These are phyloP conservation scores for Cladosporium sp. DNA, from an alignment of 2,329 filamentous ascomycete genomes.

Conservation along the genomic window DNA sequence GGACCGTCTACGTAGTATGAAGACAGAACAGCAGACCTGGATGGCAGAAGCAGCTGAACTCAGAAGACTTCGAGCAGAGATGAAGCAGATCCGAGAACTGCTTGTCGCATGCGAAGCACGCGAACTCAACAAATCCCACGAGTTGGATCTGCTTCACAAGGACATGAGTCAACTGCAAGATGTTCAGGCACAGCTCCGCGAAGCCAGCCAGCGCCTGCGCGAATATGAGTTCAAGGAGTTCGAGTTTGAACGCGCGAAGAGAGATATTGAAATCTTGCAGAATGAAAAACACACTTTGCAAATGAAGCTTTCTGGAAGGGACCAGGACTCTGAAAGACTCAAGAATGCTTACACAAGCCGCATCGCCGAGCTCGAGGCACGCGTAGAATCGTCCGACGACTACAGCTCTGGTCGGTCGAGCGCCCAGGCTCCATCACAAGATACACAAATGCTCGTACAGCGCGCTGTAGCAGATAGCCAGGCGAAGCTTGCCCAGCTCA, in stretches of 20 bases:
- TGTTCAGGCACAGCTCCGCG: constrained; percentile 56
- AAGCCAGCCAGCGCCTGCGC: constrained; percentile 58
- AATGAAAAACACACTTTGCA: constrained; percentile 57
- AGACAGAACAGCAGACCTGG: constrained; percentile 32
- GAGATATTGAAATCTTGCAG: constrained; percentile 56
- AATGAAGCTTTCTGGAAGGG: constrained; percentile 53
- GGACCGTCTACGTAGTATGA: constrained; percentile 29
- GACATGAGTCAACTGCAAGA: constrained; percentile 58
- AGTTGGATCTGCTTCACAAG: constrained; percentile 59
- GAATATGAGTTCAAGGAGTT: constrained; percentile 62
- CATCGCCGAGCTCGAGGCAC: constrained; percentile 43
- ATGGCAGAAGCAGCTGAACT: constrained; percentile 58
- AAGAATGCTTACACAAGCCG: constrained; percentile 46
- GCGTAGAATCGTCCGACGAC: constrained; percentile 3
- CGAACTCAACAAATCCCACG: constrained; percentile 61
- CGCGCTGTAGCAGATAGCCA: constrained; percentile 45
- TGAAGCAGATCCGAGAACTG: constrained; percentile 57
- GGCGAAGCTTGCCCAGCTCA: constrained; percentile 45
- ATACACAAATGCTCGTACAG: constrained; percentile 40
- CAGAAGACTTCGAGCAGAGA: constrained; percentile 51
- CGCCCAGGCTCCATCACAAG: constrained; percentile 3
- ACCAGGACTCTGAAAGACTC: constrained; percentile 47
- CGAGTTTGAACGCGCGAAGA: constrained; percentile 54
- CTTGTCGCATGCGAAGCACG: constrained; percentile 66
- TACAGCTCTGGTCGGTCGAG: background rate